These are phyloP conservation scores for Cryptococcus sp. DNA, from an alignment of 1,284 basidiomycete genomes.

Conservation along the genomic window DNA sequence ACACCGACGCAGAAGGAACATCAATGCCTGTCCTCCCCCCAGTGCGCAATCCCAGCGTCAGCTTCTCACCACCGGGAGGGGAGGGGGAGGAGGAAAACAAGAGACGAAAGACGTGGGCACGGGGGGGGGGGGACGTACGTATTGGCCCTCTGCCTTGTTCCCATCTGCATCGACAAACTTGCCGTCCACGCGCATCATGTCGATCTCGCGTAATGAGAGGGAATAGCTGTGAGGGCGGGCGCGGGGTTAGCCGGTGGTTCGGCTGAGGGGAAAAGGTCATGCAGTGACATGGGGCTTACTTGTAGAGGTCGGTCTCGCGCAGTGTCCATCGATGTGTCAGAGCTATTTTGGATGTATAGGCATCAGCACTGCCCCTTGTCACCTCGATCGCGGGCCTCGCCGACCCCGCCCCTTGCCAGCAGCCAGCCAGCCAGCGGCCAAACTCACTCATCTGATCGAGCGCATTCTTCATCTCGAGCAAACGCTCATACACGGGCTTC, in stretches of 20 bases:
- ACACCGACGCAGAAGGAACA: constrained; percentile 90
- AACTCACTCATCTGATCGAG: constrained; percentile 43
- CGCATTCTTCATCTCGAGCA: constrained; percentile 70
- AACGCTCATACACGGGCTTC: constrained; percentile 91
- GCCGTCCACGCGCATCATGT: constrained; percentile 93
- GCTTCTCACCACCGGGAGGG: too few relatives aligned
- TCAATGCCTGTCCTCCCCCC: constrained; percentile 62
- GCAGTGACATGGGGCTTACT: constrained; percentile 49
- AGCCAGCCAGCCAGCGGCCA: not conserved
- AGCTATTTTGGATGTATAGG: constrained; percentile 52
- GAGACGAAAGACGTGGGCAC: too few relatives aligned
- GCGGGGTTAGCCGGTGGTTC: constrained; percentile 6
- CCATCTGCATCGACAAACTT: constrained; percentile 96
- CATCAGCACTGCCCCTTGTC: not conserved
- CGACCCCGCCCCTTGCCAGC: not conserved
- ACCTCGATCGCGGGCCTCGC: not conserved
- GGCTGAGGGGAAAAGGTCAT: not conserved
- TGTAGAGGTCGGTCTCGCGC: constrained; percentile 92
- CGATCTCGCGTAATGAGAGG: constrained; percentile 90
- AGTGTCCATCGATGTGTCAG: constrained; percentile 97
- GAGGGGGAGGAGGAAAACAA: too few relatives aligned
- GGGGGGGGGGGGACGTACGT: constrained; percentile 28
- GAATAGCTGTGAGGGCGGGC: constrained; percentile 62
- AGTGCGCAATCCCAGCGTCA: not conserved
- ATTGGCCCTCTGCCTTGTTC: constrained; percentile 57